phyloP scores from a whole-genome alignment of 768 basidiomycete species.

The Suillus weaverae region DNA sequence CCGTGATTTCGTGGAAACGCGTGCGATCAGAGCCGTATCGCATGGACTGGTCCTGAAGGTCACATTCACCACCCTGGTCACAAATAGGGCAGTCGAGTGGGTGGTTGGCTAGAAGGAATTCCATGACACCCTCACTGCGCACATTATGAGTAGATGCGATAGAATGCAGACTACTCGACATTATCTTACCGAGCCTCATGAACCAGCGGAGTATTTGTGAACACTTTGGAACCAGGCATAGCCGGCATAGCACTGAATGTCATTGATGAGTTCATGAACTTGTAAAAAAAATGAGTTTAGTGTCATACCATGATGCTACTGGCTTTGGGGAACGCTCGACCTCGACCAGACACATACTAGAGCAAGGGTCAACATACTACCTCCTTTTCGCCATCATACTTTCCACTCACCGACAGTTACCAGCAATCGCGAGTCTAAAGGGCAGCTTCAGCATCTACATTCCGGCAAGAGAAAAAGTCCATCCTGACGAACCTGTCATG shows the following conservation, averaged over 20 bases:
- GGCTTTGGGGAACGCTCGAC: conserved; percentile 95
- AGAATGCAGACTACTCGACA: background rate
- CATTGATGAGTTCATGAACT: background rate
- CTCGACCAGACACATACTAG: conserved; percentile 97
- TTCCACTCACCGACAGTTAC: conserved; percentile 84
- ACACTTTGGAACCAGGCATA: conserved; percentile 91
- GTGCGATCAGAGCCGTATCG: conserved; percentile 97
- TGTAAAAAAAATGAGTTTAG: background rate
- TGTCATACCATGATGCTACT: conserved; percentile 81
- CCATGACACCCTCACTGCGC: conserved; percentile 94
- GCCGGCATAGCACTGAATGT: conserved; percentile 88
- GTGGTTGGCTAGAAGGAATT: conserved; percentile 96
- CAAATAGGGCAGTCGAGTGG: conserved; percentile 98
- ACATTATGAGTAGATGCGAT: conserved; percentile 13
- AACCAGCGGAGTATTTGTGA: conserved; percentile 88
- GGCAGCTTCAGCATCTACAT: background rate
- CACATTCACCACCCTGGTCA: conserved; percentile 98
- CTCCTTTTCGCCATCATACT: conserved; percentile 1
- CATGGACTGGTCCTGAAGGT: conserved; percentile 99
- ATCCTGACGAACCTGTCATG: conserved; percentile 66
- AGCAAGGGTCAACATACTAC: conserved; percentile 11
- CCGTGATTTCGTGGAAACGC: conserved; percentile 97
- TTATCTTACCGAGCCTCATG: conserved; percentile 73
- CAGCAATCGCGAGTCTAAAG: conserved; percentile 87
- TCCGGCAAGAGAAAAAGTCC: background rate